These are phyloP conservation scores for Verticillium albo-atrum DNA, from an alignment of 2,329 filamentous ascomycete genomes.

Conservation along the genomic window DNA sequence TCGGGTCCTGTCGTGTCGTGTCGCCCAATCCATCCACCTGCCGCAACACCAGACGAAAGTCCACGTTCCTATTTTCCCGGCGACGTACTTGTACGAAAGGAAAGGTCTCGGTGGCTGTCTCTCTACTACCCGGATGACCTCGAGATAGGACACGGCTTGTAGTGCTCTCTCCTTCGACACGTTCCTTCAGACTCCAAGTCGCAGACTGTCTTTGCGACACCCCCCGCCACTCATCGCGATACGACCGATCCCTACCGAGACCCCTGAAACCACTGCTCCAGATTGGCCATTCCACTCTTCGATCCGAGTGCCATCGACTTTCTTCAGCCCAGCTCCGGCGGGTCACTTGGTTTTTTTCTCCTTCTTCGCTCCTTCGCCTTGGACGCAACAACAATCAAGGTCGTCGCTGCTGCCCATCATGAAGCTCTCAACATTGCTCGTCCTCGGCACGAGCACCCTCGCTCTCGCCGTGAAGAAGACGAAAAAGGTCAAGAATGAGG, in stretches of 20 bases:
- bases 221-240: not conserved
- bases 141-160: not conserved
- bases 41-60: not conserved
- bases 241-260: not conserved
- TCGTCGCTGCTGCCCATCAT: slow-evolving; percentile 23
- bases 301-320: not conserved
- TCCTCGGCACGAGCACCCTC: slow-evolving; percentile 40
- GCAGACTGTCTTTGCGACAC: not conserved
- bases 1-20: not conserved
- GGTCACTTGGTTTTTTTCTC: not conserved
- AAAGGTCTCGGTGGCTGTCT: not conserved
- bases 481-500: slow-evolving; percentile 28
- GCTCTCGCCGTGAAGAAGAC: slow-evolving; percentile 33
- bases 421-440: slow-evolving; percentile 40
- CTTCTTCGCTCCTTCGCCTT: not conserved
- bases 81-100: not conserved
- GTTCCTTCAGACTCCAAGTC: not conserved
- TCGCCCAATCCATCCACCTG: not conserved
- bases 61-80: not conserved
- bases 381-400: not conserved
- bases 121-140: not conserved
- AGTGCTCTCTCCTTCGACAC: not conserved
- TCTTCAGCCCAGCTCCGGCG: not conserved
- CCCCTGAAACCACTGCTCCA: not conserved
- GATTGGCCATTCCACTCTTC: not conserved